Percentiles rank a stretch among this genome's conserved stretches.
Conservation (phyloP, 768 basidiomycete genomes). For the Boletus bicolor region DNA sequence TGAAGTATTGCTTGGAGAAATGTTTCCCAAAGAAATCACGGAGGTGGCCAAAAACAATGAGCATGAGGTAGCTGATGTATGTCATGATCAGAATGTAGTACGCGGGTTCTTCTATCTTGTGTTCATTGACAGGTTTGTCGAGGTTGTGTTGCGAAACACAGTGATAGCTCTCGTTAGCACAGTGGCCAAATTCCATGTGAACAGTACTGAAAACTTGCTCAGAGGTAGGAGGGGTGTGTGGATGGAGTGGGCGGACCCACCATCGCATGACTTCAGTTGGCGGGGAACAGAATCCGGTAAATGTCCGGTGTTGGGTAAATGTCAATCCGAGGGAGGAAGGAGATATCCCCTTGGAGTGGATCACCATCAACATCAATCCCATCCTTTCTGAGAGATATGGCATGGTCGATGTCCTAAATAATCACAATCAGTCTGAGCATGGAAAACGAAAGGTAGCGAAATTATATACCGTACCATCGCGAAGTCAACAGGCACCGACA, state of each 20-base stretch:
- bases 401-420: no score
- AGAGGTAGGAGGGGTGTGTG: constrained; percentile 67
- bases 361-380: no score
- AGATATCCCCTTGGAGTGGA: no score
- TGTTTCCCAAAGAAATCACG: constrained; percentile 95
- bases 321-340: no score
- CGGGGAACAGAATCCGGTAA: no score
- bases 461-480: no score
- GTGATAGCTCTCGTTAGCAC: constrained; percentile 72
- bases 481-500: no score
- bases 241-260: constrained; percentile 27
- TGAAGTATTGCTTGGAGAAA: constrained; percentile 63
- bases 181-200: constrained; percentile 93
- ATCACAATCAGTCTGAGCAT: no score
- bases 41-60: constrained; percentile 91
- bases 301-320: no score
- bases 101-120: constrained; percentile 79
- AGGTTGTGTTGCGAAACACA: constrained; percentile 59
- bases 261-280: no score
- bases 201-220: constrained; percentile 74
- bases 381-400: no score
- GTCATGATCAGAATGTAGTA: constrained; percentile 91
- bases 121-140: constrained; percentile 42
- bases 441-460: no score
- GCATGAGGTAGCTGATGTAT: constrained; percentile 89